phyloP scores from a whole-genome alignment of 148 eudicot genomes.

The Vaccinium corymbosum region DNA sequence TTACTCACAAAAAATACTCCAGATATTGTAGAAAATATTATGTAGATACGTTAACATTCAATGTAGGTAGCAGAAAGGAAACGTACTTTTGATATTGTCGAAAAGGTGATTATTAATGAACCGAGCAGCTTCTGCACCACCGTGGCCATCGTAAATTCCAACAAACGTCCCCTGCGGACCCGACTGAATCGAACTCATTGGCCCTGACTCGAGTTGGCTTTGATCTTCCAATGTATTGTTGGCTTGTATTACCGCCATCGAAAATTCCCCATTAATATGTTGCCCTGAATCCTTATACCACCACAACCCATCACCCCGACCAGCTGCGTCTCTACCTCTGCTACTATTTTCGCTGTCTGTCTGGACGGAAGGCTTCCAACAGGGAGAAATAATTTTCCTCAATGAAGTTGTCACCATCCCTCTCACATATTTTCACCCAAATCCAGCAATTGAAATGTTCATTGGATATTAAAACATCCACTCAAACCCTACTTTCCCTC shows the following conservation, averaged over 20 bases:
- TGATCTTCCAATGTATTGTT: conserved; percentile 69
- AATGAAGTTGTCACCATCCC: conserved; percentile 53
- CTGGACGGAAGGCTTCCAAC: conserved; percentile 54
- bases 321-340: conserved; percentile 28
- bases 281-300: conserved; percentile 75
- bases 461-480: conserved; percentile 16
- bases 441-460: conserved; percentile 30
- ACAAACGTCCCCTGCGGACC: conserved; percentile 77
- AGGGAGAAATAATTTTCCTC: conserved; percentile 44
- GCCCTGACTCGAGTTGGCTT: conserved; percentile 73
- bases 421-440: conserved; percentile 43
- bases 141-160: conserved; percentile 87
- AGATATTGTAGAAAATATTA: too few relatives aligned
- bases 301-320: conserved; percentile 50
- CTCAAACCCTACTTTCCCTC: conserved; percentile 6
- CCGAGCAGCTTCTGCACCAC: conserved; percentile 72
- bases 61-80: neutral
- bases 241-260: conserved; percentile 86
- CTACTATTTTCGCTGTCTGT: conserved; percentile 33
- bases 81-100: conserved; percentile 56
- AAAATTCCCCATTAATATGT: conserved; percentile 77
- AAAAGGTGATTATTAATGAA: conserved; percentile 55
- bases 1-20: neutral
- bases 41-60: too few relatives aligned
- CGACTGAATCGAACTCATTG: conserved; percentile 42